A percentile compares a stretch with the other conserved stretches of the same genome.
phyloP scores from a whole-genome alignment of 2,329 filamentous ascomycete species.

The Arthrinium phaeospermum region DNA sequence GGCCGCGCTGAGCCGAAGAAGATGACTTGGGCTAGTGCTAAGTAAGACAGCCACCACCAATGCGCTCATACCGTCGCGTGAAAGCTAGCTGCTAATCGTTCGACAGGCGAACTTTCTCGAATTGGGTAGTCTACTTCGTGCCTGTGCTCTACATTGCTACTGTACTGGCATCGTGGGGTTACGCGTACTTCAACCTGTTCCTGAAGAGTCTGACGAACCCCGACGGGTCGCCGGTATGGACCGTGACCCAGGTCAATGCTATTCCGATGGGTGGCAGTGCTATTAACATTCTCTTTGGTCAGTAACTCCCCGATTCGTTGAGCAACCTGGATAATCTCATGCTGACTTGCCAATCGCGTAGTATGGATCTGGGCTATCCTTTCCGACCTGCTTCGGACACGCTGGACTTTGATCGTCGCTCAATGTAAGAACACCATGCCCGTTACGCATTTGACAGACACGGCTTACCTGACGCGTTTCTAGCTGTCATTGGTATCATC shows the following conservation, averaged over 20 bases:
- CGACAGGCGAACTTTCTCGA: slow-evolving; percentile 45
- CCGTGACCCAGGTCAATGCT: slow-evolving; percentile 50
- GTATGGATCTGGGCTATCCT: slow-evolving; percentile 61
- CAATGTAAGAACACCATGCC: slow-evolving; percentile 41
- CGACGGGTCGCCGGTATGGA: slow-evolving; percentile 50
- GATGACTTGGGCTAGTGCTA: slow-evolving; percentile 49
- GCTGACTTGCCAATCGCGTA: slow-evolving; percentile 23
- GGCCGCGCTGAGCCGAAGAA: slow-evolving; percentile 51
- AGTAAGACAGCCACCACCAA: slow-evolving; percentile 26
- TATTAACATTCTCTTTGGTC: slow-evolving; percentile 52
- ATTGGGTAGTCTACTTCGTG: slow-evolving; percentile 53
- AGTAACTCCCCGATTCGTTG: neutral
- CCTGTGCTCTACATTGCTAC: slow-evolving; percentile 50
- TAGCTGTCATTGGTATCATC: slow-evolving; percentile 50
- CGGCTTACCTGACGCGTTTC: neutral
- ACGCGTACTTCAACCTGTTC: slow-evolving; percentile 52
- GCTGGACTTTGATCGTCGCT: slow-evolving; percentile 55
- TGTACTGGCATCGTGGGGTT: slow-evolving; percentile 52
- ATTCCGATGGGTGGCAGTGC: slow-evolving; percentile 55
- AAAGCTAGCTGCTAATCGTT: neutral
- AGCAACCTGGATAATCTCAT: slow-evolving; percentile 14
- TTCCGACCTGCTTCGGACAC: slow-evolving; percentile 54
- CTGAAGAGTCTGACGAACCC: slow-evolving; percentile 45
- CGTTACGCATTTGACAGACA: neutral
- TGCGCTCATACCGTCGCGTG: neutral